phyloP scores from a whole-genome alignment of 345 rosid genomes.

The Arabidopsis suecica region DNA sequence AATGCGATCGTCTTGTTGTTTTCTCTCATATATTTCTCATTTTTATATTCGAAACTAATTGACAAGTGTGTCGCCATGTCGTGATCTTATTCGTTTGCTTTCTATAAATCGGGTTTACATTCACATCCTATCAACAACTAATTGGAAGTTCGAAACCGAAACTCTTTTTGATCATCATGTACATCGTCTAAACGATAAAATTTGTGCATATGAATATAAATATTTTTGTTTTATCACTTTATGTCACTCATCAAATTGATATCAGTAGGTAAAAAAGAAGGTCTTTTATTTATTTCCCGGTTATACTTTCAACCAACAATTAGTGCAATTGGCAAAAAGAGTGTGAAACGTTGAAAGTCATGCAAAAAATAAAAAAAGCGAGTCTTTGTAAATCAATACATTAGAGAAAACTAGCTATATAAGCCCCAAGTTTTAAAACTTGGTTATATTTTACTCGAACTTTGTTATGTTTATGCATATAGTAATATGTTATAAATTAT shows the following conservation, averaged over 20 bases:
- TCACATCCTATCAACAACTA: not conserved
- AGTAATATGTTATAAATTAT: not conserved
- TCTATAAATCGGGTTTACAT: slow-evolving; percentile 7
- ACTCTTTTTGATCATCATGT: not conserved
- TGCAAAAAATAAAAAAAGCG: slow-evolving; percentile 16
- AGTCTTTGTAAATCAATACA: slow-evolving; percentile 4
- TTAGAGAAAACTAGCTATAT: not conserved
- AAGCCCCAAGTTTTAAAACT: not conserved
- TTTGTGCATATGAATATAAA: not conserved
- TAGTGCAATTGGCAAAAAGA: slow-evolving; percentile 34
- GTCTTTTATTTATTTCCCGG: slow-evolving; percentile 15
- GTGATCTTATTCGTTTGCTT: slow-evolving; percentile 16
- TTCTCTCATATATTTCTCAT: slow-evolving; percentile 6
- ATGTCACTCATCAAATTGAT: not conserved
- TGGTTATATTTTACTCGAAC: not conserved
- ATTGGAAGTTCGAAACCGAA: not conserved
- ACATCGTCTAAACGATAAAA: not conserved
- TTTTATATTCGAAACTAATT: not conserved
- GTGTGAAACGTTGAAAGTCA: slow-evolving; percentile 22
- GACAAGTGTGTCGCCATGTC: slow-evolving; percentile 26
- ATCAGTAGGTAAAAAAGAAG: slow-evolving; percentile 19
- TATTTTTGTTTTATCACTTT: too few species aligned
- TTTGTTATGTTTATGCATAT: not conserved
- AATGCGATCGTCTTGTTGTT: slow-evolving; percentile 15
- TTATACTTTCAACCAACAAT: slow-evolving; percentile 28